phyloP scores from a whole-genome alignment of 768 basidiomycete species.

The Podaxis mareebaensis region DNA sequence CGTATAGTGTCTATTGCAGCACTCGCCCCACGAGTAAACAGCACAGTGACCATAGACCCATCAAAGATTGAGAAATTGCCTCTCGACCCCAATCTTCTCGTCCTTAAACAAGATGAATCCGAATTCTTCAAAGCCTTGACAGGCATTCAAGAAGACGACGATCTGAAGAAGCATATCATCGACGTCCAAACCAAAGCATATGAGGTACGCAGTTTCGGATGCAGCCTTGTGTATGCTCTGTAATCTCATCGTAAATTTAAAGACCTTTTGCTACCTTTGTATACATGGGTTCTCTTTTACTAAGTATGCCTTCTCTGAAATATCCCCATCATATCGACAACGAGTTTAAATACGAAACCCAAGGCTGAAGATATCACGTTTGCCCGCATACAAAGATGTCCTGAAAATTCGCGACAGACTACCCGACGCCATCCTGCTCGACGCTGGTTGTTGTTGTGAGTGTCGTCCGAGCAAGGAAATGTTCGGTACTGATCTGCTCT shows the following conservation, averaged over 20 bases:
- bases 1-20: too few species aligned
- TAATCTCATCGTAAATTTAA: not conserved
- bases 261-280: constrained; percentile 39
- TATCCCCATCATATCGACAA: too few species aligned
- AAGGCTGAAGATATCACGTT: constrained; percentile 33
- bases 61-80: constrained; percentile 5
- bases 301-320: constrained; percentile 22
- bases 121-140: constrained; percentile 37
- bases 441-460: constrained; percentile 45
- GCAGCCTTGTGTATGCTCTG: not conserved
- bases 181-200: constrained; percentile 37
- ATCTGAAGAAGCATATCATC: constrained; percentile 39
- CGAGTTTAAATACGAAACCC: not conserved
- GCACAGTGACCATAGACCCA: not conserved
- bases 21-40: not conserved
- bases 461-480: not conserved
- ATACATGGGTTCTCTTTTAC: constrained; percentile 37
- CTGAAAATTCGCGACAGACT: constrained; percentile 26
- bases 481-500: not conserved
- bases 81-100: constrained; percentile 30
- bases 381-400: constrained; percentile 33
- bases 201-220: constrained; percentile 13
- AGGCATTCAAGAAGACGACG: constrained; percentile 34
- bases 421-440: constrained; percentile 36
- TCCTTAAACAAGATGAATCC: constrained; percentile 28